These are phyloP conservation scores for Sarocladiaceae sp. DNA, from an alignment of 2,329 filamentous ascomycete species.

Conservation along the genomic window DNA sequence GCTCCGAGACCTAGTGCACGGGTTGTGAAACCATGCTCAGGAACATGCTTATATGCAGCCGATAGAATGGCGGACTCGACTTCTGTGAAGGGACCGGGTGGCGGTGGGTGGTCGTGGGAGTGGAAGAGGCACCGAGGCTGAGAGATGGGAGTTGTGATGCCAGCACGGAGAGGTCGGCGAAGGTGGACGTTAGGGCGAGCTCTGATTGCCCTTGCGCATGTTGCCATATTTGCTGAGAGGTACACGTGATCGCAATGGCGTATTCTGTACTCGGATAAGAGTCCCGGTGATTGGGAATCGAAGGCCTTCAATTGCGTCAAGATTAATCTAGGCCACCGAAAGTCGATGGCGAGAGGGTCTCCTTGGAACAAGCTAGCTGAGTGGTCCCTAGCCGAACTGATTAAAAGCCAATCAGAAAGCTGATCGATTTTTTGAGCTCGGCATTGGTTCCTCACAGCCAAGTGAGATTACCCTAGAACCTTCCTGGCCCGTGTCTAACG, in stretches of 20 bases:
- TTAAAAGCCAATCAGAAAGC: background rate
- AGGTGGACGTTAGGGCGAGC: background rate
- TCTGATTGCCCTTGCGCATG: background rate
- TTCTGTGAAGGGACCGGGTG: slow-evolving; percentile 57
- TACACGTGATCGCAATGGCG: too few species aligned
- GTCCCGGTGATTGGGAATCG: too few species aligned
- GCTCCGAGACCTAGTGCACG: slow-evolving; percentile 72
- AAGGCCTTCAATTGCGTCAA: too few species aligned
- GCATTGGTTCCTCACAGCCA: background rate
- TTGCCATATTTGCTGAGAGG: background rate
- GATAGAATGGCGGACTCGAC: slow-evolving; percentile 74
- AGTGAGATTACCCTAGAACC: too few species aligned
- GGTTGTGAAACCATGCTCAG: slow-evolving; percentile 75
- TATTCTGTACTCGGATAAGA: too few species aligned
- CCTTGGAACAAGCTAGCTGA: background rate
- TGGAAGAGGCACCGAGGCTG: slow-evolving; percentile 52
- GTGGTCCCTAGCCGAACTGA: background rate
- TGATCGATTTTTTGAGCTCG: background rate
- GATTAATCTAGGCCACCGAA: too few species aligned
- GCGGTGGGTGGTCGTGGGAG: slow-evolving; percentile 63
- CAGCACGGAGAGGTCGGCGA: background rate
- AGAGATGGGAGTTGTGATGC: background rate
- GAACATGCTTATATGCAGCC: slow-evolving; percentile 75
- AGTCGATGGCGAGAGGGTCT: background rate
- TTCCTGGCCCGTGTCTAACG: too few species aligned